Percentiles rank a stretch among this genome's conserved stretches.
Evolutionary conservation across 495 filamentous ascomycete species (phyloP).

Genomic region (Massariosphaeria phaeospora): DNA sequence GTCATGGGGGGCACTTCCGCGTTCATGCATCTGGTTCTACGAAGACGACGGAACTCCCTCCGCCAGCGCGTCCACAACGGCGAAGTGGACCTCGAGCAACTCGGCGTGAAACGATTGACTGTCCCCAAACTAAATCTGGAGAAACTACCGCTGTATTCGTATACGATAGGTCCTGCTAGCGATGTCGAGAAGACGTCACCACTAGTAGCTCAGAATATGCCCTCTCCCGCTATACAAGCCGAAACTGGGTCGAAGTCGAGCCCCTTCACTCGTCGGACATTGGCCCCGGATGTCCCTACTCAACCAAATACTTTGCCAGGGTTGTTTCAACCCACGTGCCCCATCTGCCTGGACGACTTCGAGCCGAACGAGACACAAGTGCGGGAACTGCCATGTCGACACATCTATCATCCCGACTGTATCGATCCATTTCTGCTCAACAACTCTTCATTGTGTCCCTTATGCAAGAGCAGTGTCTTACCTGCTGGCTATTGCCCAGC

Average conservation of each 20-base stretch:
- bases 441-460: conserved; percentile 73
- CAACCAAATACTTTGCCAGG: conserved; percentile 14
- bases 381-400: conserved; percentile 78
- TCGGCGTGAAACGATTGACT: conserved; percentile 70
- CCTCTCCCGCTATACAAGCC: conserved; percentile 22
- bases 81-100: conserved; percentile 72
- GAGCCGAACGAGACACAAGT: conserved; percentile 61
- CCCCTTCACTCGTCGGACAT: conserved; percentile 27
- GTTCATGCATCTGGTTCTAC: conserved; percentile 69
- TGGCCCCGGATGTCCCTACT: conserved; percentile 23
- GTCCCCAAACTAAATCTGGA: conserved; percentile 66
- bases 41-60: conserved; percentile 57
- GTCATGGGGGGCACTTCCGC: conserved; percentile 61
- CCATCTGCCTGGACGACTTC: conserved; percentile 83
- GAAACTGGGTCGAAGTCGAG: conserved; percentile 32
- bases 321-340: conserved; percentile 67
- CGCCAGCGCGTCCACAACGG: conserved; percentile 64
- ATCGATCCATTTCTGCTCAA: conserved; percentile 72
- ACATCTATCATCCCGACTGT: conserved; percentile 87
- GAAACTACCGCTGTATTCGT: conserved; percentile 68
- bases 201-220: conserved; percentile 16
- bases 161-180: conserved; percentile 35
- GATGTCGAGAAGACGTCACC: conserved; percentile 7
- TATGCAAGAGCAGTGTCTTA: conserved; percentile 77
- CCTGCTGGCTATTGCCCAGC: conserved; percentile 59